phyloP scores from a whole-genome alignment of 768 basidiomycete species.

The Auricularia sp. region DNA sequence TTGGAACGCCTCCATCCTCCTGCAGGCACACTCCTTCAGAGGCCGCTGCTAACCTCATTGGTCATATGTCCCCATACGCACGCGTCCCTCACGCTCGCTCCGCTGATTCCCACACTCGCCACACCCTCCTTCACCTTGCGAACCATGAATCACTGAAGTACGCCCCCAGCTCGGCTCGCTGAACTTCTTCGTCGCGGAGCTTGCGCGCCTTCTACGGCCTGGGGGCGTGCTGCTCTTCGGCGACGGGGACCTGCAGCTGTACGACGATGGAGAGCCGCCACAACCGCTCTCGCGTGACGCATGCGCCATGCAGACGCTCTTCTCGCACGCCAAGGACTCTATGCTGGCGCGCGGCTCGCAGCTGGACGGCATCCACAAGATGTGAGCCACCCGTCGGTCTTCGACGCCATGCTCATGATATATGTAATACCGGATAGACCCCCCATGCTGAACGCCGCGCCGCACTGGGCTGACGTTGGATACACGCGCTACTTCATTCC shows the following conservation, averaged over 20 bases:
- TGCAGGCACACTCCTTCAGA: too few species aligned
- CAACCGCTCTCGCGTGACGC: neutral
- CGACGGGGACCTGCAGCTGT: constrained; percentile 3
- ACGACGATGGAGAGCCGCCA: neutral
- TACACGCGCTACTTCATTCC: neutral
- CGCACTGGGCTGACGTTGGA: neutral
- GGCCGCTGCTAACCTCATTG: too few species aligned
- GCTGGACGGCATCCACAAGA: neutral
- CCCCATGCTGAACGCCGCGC: neutral
- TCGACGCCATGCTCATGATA: too few species aligned
- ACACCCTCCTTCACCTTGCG: too few species aligned
- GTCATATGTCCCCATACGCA: too few species aligned
- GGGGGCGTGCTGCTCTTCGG: constrained; percentile 7
- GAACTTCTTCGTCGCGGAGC: constrained; percentile 7
- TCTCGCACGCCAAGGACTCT: neutral
- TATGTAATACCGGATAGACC: neutral
- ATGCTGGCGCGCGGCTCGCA: neutral
- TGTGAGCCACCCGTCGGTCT: neutral
- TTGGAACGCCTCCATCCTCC: too few species aligned
- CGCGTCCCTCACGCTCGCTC: neutral
- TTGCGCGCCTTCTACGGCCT: constrained; percentile 6
- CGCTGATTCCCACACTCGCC: neutral
- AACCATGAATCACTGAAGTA: neutral
- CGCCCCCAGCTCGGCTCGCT: neutral
- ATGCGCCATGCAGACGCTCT: neutral